Evolutionary conservation across 345 rosid genomes (phyloP).

Genomic region (Boechera divaricarpa): DNA sequence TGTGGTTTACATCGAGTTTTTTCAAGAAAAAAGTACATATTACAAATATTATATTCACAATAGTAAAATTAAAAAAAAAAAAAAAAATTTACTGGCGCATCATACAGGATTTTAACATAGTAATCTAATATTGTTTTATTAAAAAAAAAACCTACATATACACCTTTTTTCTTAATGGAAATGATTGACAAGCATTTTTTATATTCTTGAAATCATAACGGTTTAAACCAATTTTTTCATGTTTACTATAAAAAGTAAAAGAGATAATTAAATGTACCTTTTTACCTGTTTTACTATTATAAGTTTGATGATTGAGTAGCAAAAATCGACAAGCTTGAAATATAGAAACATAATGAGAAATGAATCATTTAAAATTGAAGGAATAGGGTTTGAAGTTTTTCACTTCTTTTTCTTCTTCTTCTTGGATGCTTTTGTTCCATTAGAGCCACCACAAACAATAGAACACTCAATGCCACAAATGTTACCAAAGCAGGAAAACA

Average conservation of each 20-base stretch:
- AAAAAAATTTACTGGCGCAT: neutral
- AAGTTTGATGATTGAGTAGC: conserved; percentile 16
- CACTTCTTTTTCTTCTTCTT: conserved; percentile 32
- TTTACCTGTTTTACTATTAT: conserved; percentile 23
- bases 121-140: neutral
- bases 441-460: conserved; percentile 62
- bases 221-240: neutral
- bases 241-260: neutral
- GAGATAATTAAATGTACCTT: neutral
- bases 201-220: conserved; percentile 13
- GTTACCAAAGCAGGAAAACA: conserved; percentile 74
- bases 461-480: conserved; percentile 77
- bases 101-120: neutral
- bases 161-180: neutral
- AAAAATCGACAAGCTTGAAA: conserved; percentile 42
- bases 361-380: conserved; percentile 3
- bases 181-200: neutral
- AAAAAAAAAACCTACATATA: neutral
- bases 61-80: neutral
- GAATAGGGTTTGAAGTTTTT: conserved; percentile 6
- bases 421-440: conserved; percentile 32
- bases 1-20: too few species aligned
- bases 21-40: neutral
- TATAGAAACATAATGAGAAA: conserved; percentile 25
- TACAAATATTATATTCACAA: neutral